Conservation (phyloP, 2,329 filamentous ascomycete species). For the Metarhizium brunneum region DNA sequence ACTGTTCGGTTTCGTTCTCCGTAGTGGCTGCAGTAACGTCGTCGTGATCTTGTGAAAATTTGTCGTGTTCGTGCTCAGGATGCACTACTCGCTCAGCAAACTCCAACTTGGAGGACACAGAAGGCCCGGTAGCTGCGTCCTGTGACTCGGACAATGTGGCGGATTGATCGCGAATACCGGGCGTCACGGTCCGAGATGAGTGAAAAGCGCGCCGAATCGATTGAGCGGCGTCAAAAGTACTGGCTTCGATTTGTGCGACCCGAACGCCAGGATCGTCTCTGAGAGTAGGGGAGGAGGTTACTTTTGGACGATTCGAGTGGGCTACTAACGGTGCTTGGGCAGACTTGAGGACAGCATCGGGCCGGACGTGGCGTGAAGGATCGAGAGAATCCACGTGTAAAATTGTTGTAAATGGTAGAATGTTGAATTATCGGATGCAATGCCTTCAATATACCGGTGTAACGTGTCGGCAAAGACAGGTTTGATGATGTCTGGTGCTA, state of each 20-base stretch:
- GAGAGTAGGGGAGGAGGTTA: background rate
- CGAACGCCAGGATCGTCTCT: background rate
- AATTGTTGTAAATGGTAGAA: background rate
- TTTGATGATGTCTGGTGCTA: background rate
- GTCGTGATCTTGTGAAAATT: conserved; percentile 13
- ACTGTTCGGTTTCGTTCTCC: conserved; percentile 27
- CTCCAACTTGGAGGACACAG: conserved; percentile 21
- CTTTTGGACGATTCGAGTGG: background rate
- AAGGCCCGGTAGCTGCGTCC: conserved; percentile 24
- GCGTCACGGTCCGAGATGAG: conserved; percentile 7
- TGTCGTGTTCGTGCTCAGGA: conserved; percentile 14
- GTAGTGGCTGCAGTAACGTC: conserved; percentile 11
- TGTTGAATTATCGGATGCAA: background rate
- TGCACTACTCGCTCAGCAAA: conserved; percentile 20
- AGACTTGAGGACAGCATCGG: background rate
- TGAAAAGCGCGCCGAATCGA: background rate
- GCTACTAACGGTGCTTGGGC: background rate
- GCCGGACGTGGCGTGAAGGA: background rate
- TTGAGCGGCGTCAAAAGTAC: background rate
- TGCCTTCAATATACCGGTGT: background rate
- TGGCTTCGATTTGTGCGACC: background rate
- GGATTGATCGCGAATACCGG: conserved; percentile 17
- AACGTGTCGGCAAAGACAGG: background rate
- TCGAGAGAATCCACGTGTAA: background rate
- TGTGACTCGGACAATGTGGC: conserved; percentile 29